Percentiles rank a stretch among this genome's conserved stretches.
These are phyloP conservation scores for Luffa acutangula DNA, from an alignment of 306 rosid genomes.

Conservation along the genomic window DNA sequence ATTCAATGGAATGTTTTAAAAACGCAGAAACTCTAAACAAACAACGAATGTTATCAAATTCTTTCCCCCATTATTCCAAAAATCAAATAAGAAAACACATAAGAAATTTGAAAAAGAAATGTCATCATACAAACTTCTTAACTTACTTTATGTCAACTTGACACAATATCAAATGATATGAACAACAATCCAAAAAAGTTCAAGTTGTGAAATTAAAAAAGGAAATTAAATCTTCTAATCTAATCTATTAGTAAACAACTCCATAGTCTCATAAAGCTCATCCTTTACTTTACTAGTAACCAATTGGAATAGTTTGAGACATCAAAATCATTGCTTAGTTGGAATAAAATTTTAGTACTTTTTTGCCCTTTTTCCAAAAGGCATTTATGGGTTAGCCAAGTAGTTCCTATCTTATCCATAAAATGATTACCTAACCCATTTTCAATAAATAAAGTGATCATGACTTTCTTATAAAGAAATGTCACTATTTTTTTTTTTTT, in stretches of 20 bases:
- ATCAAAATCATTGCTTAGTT: not conserved
- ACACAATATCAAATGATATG: not conserved
- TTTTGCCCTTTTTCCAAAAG: not conserved
- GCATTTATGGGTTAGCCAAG: not conserved
- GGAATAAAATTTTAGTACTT: not conserved
- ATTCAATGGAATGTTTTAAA: too few relatives aligned
- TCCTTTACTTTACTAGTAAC: not conserved
- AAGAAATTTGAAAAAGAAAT: not conserved
- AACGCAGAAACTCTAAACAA: too few relatives aligned
- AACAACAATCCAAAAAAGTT: not conserved
- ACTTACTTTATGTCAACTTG: not conserved
- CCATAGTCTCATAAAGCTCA: not conserved
- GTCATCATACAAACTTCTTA: not conserved
- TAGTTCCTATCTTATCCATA: not conserved
- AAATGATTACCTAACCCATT: not conserved
- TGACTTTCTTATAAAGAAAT: not conserved
- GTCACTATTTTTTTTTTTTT: not conserved
- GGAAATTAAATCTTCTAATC: not conserved
- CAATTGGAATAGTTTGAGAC: not conserved
- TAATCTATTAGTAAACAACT: not conserved
- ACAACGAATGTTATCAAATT: too few relatives aligned
- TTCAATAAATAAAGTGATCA: not conserved
- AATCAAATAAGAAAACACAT: too few relatives aligned
- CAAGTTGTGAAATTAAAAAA: not conserved
- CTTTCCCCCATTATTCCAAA: too few relatives aligned